Conservation (phyloP, 176 grass and related monocot species). For the Carex scoparia region DNA sequence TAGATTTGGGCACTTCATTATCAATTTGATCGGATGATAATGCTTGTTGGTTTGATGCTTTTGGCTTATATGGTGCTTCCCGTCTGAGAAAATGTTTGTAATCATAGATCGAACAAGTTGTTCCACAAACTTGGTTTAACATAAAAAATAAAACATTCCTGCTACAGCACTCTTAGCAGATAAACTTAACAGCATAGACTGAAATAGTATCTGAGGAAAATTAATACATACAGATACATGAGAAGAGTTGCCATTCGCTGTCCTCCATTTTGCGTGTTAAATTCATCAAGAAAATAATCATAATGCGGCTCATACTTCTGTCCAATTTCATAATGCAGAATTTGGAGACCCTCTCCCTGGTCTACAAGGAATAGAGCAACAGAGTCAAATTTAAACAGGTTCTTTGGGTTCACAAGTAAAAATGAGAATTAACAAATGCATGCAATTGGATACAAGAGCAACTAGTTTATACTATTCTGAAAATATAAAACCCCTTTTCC, state of each 20-base stretch:
- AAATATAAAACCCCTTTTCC: not conserved
- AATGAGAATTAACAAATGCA: not conserved
- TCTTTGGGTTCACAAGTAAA: not conserved
- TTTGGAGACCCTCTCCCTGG: conserved; percentile 80
- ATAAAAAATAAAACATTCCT: not conserved
- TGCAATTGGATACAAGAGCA: not conserved
- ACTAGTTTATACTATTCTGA: not conserved
- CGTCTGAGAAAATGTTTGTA: not conserved
- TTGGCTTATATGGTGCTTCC: not conserved
- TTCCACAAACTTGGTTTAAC: not conserved
- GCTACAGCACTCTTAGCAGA: not conserved
- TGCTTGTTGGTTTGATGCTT: not conserved
- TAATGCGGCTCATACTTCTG: conserved; percentile 93
- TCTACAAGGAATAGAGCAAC: conserved; percentile 35
- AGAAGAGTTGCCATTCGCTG: conserved; percentile 88
- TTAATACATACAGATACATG: conserved; percentile 89
- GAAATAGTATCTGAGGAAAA: not conserved
- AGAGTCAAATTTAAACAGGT: not conserved
- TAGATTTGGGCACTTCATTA: not conserved
- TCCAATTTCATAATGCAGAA: conserved; percentile 92
- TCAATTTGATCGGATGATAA: not conserved
- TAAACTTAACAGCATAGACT: not conserved
- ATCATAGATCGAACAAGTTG: not conserved
- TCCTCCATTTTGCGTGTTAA: conserved; percentile 81
- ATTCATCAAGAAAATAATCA: conserved; percentile 89